Conservation (phyloP, 2,329 filamentous ascomycete genomes). For the Penicillium sp. region DNA sequence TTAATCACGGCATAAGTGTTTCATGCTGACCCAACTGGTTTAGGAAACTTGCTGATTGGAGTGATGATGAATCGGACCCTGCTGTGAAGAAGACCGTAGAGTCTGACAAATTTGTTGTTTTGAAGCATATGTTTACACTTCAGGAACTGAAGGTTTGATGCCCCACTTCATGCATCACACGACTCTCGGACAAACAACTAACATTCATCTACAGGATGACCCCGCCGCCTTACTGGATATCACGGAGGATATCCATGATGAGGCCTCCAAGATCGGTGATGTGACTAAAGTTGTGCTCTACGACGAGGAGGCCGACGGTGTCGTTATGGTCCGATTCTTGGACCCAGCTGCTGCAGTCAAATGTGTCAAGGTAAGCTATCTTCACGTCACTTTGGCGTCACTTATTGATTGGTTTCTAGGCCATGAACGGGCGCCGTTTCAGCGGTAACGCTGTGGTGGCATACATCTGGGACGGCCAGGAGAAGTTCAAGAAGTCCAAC, state of each 20-base stretch:
- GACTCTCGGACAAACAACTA: slow-evolving; percentile 10
- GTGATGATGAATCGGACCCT: slow-evolving; percentile 66
- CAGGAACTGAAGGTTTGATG: slow-evolving; percentile 66
- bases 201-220: slow-evolving; percentile 58
- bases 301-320: slow-evolving; percentile 79
- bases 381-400: neutral
- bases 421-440: slow-evolving; percentile 80
- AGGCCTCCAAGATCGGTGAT: slow-evolving; percentile 79
- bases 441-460: slow-evolving; percentile 70
- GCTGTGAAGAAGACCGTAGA: slow-evolving; percentile 12
- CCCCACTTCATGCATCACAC: neutral
- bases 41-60: slow-evolving; percentile 91
- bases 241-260: slow-evolving; percentile 89
- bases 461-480: slow-evolving; percentile 66
- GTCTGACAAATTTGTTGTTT: slow-evolving; percentile 78
- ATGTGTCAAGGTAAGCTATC: slow-evolving; percentile 58
- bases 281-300: slow-evolving; percentile 91
- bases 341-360: slow-evolving; percentile 67
- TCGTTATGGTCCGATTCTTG: slow-evolving; percentile 80
- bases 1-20: neutral
- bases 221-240: slow-evolving; percentile 81
- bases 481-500: slow-evolving; percentile 69
- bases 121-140: slow-evolving; percentile 92
- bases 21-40: slow-evolving; percentile 17
- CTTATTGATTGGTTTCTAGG: slow-evolving; percentile 30